These are phyloP conservation scores for Benincasa hispida DNA, from an alignment of 306 rosid species.

Conservation along the genomic window DNA sequence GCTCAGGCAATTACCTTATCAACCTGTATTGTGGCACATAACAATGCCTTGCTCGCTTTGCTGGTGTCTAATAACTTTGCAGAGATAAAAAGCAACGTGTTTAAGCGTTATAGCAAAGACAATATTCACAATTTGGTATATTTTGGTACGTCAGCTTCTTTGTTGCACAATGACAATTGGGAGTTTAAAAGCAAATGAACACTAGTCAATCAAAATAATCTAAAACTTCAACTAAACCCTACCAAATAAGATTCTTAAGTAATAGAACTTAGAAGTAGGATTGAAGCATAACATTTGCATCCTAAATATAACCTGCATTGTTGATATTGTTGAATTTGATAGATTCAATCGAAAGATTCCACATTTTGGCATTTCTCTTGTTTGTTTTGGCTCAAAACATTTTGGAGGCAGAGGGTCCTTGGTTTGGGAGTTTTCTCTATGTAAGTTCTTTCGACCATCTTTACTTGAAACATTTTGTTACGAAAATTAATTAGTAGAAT, in stretches of 20 bases:
- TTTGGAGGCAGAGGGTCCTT: slow-evolving; percentile 97
- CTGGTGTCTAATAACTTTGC: slow-evolving; percentile 96
- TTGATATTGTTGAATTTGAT: slow-evolving; percentile 20
- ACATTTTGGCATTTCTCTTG: slow-evolving; percentile 76
- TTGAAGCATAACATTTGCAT: neutral
- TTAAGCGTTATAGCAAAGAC: slow-evolving; percentile 80
- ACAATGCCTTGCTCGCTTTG: slow-evolving; percentile 83
- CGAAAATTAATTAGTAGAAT: neutral
- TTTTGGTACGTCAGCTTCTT: slow-evolving; percentile 53
- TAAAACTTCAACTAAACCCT: neutral
- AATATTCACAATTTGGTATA: slow-evolving; percentile 88
- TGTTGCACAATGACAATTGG: neutral
- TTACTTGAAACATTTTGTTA: neutral
- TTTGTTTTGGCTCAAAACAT: slow-evolving; percentile 96
- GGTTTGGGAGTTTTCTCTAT: slow-evolving; percentile 71
- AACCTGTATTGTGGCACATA: slow-evolving; percentile 94
- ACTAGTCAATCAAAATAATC: neutral
- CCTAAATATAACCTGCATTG: neutral
- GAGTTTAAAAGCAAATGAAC: neutral
- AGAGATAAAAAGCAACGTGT: slow-evolving; percentile 92
- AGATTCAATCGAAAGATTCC: slow-evolving; percentile 98
- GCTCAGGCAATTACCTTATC: slow-evolving; percentile 99
- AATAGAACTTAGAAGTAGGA: neutral
- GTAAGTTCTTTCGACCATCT: slow-evolving; percentile 39
- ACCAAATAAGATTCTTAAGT: neutral